Percentiles rank a stretch among this genome's conserved stretches.
These are phyloP conservation scores for Rhizopus arrhizus DNA, from an alignment of 371 early-diverging fungal genomes.

Conservation along the genomic window DNA sequence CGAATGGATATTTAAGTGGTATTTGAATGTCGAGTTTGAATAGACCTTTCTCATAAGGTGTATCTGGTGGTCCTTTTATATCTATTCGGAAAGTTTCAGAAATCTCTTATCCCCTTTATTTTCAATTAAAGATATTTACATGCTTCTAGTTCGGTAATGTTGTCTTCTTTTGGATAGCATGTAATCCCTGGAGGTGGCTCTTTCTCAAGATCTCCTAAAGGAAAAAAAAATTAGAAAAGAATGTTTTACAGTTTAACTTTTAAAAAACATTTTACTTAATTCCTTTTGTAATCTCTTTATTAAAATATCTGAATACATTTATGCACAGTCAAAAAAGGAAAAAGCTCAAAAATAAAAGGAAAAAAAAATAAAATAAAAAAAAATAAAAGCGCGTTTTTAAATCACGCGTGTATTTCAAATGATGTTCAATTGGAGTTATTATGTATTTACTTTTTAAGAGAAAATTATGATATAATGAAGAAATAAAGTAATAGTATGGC, in stretches of 20 bases:
- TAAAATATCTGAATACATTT: slow-evolving; percentile 17
- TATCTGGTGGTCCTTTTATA: slow-evolving; percentile 56
- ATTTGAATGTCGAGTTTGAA: slow-evolving; percentile 51
- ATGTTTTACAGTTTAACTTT: background rate
- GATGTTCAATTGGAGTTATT: background rate
- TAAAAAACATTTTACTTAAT: slow-evolving; percentile 19
- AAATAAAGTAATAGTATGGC: background rate
- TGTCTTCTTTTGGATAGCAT: slow-evolving; percentile 51
- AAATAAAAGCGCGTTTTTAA: background rate
- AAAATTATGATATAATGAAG: background rate
- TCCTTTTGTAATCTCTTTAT: slow-evolving; percentile 27
- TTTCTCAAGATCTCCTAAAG: slow-evolving; percentile 37
- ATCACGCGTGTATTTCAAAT: background rate
- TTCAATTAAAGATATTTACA: slow-evolving; percentile 31
- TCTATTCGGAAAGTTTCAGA: slow-evolving; percentile 18
- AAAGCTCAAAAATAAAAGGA: slow-evolving; percentile 2
- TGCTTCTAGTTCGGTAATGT: slow-evolving; percentile 44
- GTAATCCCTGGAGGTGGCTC: slow-evolving; percentile 56
- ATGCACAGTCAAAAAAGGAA: background rate
- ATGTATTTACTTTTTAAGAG: background rate
- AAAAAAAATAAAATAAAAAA: background rate
- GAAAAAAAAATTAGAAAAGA: background rate
- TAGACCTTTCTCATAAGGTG: slow-evolving; percentile 55
- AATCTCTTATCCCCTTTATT: background rate
- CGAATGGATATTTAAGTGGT: slow-evolving; percentile 51